phyloP scores from a whole-genome alignment of 31 red algal genomes.

The Pterothamnion heteromorphum region DNA sequence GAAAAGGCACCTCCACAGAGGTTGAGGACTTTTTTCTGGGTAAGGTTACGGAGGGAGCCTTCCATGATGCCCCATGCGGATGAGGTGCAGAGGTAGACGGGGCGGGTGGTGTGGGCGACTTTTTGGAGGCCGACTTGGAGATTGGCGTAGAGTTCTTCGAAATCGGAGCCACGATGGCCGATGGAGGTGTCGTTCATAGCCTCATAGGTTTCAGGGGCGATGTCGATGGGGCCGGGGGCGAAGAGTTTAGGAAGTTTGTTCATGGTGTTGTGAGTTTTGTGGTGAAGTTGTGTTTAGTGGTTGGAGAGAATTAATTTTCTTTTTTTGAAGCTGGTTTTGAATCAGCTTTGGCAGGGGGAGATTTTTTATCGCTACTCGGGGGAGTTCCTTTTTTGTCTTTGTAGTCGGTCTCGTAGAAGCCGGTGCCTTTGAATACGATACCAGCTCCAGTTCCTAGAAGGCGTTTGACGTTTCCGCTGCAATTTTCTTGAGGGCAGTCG shows the following conservation, averaged over 20 bases:
- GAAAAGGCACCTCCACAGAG: background rate
- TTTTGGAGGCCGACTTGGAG: background rate
- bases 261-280: no score
- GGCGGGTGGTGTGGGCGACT: background rate
- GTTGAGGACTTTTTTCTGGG: slow-evolving; percentile 3
- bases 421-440: background rate
- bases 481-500: background rate
- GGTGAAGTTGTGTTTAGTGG: no score
- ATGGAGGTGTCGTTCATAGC: background rate
- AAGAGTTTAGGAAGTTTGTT: background rate
- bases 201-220: background rate
- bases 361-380: no score
- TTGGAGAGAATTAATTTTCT: no score
- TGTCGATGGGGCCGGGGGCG: background rate
- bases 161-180: background rate
- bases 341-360: no score
- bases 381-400: no score
- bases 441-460: background rate
- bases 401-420: background rate
- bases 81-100: background rate
- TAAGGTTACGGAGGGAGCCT: background rate
- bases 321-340: no score
- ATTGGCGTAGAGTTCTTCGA: background rate
- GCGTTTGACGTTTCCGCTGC: background rate
- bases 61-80: background rate